Evolutionary conservation across 2,329 filamentous ascomycete species (phyloP).

Genomic region (Dendrostoma leiphaemia): DNA sequence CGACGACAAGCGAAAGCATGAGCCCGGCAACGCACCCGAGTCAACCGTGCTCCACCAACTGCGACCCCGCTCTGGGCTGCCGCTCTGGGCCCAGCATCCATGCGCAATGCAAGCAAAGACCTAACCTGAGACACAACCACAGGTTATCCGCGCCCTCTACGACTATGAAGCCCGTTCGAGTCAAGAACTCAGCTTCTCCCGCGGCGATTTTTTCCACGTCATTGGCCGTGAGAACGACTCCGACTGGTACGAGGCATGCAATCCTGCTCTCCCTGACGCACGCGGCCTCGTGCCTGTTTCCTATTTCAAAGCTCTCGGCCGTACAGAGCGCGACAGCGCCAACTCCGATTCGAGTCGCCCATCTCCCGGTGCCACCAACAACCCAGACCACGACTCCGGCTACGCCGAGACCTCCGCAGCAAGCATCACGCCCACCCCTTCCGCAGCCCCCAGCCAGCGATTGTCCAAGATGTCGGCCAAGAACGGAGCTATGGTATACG

Average conservation of each 20-base stretch:
- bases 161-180: slow-evolving; percentile 77
- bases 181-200: slow-evolving; percentile 85
- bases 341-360: slow-evolving; percentile 59
- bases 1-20: slow-evolving; percentile 1
- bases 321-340: slow-evolving; percentile 85
- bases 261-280: slow-evolving; percentile 81
- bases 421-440: slow-evolving; percentile 27
- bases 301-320: slow-evolving; percentile 89
- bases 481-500: slow-evolving; percentile 86
- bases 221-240: slow-evolving; percentile 91
- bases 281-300: slow-evolving; percentile 89
- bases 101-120: background rate
- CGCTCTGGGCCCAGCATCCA: background rate
- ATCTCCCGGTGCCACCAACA: slow-evolving; percentile 49
- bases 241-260: slow-evolving; percentile 99
- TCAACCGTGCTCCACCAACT: slow-evolving; percentile 1
- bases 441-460: slow-evolving; percentile 42
- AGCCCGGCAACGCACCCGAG: slow-evolving; percentile 5
- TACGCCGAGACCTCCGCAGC: slow-evolving; percentile 62
- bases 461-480: slow-evolving; percentile 49
- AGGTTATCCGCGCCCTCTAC: slow-evolving; percentile 98
- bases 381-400: slow-evolving; percentile 84
- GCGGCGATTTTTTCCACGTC: slow-evolving; percentile 97
- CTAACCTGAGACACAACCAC: slow-evolving; percentile 23
- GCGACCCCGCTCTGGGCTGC: slow-evolving; percentile 15